phyloP scores from a whole-genome alignment of 306 rosid species.

The Cucumis sativus region DNA sequence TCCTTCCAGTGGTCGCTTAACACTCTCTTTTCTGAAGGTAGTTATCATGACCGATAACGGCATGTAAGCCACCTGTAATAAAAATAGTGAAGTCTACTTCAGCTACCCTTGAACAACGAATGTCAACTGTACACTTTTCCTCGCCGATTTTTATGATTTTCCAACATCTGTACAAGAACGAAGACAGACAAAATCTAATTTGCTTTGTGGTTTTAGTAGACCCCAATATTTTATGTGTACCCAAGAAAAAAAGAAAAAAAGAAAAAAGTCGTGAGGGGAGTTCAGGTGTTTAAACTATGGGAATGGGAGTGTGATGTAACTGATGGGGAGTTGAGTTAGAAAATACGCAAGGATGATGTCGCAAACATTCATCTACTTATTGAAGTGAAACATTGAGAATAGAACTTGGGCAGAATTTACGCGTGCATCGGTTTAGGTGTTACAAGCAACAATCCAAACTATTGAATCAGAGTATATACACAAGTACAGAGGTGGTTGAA shows the following conservation, averaged over 20 bases:
- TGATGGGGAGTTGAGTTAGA: not conserved
- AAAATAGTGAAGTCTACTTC: slow-evolving; percentile 2
- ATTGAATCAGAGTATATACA: not conserved
- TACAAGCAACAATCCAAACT: not conserved
- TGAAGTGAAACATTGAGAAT: not conserved
- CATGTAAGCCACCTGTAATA: slow-evolving; percentile 62
- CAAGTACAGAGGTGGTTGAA: not conserved
- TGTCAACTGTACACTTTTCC: not conserved
- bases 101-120: slow-evolving; percentile 10
- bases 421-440: not conserved
- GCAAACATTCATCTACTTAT: not conserved
- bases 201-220: not conserved
- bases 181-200: not conserved
- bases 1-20: slow-evolving; percentile 86
- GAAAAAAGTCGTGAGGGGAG: not conserved
- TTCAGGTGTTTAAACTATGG: not conserved
- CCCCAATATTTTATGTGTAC: not conserved
- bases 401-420: not conserved
- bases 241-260: not conserved
- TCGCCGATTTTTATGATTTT: not conserved
- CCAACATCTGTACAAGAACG: not conserved
- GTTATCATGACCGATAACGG: slow-evolving; percentile 74
- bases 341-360: not conserved
- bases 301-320: not conserved
- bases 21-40: slow-evolving; percentile 66